Evolutionary conservation across 805 yeast species (phyloP).

Genomic region (Candida andamanensis): DNA sequence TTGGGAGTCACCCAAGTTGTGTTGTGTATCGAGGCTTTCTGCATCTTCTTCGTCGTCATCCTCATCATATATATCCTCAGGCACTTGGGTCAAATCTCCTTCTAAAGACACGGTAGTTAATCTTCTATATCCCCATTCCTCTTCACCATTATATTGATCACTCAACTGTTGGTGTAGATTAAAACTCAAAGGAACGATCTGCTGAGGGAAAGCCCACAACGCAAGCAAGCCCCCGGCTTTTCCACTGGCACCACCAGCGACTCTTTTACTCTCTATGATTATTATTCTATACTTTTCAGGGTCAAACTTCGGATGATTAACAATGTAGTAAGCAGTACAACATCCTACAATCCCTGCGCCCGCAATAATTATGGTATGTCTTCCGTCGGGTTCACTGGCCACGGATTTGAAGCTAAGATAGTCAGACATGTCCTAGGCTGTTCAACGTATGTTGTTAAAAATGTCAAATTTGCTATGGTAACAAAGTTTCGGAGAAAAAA

Average conservation of each 20-base stretch:
- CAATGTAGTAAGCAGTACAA: slow-evolving; percentile 85
- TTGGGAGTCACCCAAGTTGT: slow-evolving; percentile 1
- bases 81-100: slow-evolving; percentile 56
- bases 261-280: slow-evolving; percentile 79
- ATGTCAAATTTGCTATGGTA: neutral
- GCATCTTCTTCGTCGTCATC: slow-evolving; percentile 17
- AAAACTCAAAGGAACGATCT: slow-evolving; percentile 84
- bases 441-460: neutral
- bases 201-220: slow-evolving; percentile 95
- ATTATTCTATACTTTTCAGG: slow-evolving; percentile 74
- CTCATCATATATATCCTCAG: slow-evolving; percentile 16
- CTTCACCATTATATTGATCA: slow-evolving; percentile 72
- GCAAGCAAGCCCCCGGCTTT: slow-evolving; percentile 96
- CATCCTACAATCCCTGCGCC: slow-evolving; percentile 98
- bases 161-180: slow-evolving; percentile 79
- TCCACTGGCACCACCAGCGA: slow-evolving; percentile 97
- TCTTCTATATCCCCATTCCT: slow-evolving; percentile 90
- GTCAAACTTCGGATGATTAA: slow-evolving; percentile 76
- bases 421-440: slow-evolving; percentile 28
- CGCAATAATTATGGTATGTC: slow-evolving; percentile 74
- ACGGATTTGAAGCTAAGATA: slow-evolving; percentile 28
- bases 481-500: neutral
- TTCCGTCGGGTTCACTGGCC: slow-evolving; percentile 51
- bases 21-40: slow-evolving; percentile 3
- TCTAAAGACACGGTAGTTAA: slow-evolving; percentile 82